These are phyloP conservation scores for Ramaria sp. DNA, from an alignment of 768 basidiomycete species.

Conservation along the genomic window DNA sequence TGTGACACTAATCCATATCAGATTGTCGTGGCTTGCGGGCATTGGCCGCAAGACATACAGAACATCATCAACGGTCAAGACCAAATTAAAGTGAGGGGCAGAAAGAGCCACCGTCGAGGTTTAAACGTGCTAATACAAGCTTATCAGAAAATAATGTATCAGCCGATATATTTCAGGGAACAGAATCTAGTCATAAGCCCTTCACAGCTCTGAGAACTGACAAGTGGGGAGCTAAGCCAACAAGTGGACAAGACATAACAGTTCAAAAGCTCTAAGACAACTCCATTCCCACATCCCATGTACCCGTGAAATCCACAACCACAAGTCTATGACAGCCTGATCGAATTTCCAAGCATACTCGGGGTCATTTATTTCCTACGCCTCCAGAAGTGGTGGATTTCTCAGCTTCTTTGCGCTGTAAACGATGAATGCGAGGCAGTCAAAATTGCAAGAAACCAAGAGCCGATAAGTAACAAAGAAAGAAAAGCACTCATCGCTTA, in stretches of 20 bases:
- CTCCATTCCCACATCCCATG: neutral
- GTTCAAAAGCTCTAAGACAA: neutral
- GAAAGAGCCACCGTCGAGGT: neutral
- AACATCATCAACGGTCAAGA: neutral
- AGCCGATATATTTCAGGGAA: too few species aligned
- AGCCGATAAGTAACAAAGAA: neutral
- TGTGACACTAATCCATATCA: conserved; percentile 15
- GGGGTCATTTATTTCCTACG: conserved; percentile 1
- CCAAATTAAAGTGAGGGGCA: neutral
- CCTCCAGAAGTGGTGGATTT: neutral
- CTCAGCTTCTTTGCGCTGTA: conserved; percentile 8
- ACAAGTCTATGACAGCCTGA: neutral
- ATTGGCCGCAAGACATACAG: conserved; percentile 34
- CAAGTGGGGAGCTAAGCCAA: neutral
- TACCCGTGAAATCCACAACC: neutral
- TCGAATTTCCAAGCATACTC: neutral
- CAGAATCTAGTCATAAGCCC: neutral
- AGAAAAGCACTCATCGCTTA: neutral
- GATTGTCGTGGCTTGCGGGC: conserved; percentile 46
- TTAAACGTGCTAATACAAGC: too few species aligned
- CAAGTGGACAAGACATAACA: neutral
- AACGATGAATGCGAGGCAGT: neutral
- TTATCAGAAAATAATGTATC: too few species aligned
- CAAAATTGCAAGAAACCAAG: conserved; percentile 3
- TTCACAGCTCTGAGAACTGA: neutral